Evolutionary conservation across 225 moss, liverwort and hornwort genomes (phyloP).

Genomic region (Bryum argenteum): DNA sequence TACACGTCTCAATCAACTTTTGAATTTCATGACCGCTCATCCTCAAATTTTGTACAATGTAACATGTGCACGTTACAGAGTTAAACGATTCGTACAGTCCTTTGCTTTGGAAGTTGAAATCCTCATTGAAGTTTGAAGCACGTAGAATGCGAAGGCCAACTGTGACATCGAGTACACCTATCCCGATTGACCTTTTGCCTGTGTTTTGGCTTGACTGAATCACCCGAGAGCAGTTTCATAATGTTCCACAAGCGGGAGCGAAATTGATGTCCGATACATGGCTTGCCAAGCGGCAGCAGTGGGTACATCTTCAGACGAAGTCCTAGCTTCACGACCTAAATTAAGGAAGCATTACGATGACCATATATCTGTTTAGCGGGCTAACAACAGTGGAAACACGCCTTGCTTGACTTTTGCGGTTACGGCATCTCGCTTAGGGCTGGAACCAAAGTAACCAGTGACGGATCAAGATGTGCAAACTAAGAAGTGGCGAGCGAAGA

Average conservation of each 20-base stretch:
- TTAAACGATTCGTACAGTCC: not conserved
- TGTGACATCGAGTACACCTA: not conserved
- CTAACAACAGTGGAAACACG: not conserved
- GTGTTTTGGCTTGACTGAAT: not conserved
- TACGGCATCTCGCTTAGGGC: constrained; percentile 17
- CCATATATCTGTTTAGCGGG: not conserved
- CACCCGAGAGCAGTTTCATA: constrained; percentile 4
- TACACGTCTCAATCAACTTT: constrained; percentile 5
- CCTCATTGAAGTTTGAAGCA: no score
- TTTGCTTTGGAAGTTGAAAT: not conserved
- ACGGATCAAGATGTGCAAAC: not conserved
- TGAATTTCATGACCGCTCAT: not conserved
- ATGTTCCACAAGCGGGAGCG: not conserved
- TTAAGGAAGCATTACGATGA: not conserved
- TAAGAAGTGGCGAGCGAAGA: not conserved
- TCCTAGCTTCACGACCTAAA: not conserved
- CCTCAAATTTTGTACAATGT: not conserved
- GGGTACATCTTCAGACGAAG: not conserved
- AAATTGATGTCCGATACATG: not conserved
- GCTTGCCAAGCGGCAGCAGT: not conserved
- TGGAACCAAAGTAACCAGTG: not conserved
- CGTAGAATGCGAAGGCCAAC: not conserved
- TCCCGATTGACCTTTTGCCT: not conserved
- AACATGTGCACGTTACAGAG: constrained; percentile 10
- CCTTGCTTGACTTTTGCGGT: constrained; percentile 3